Evolutionary conservation across 1,139 yeast genomes (phyloP), one percentile per base, ranked within the genome.

Genomic region (Zhuliangozyma blackwelliae): DNA sequence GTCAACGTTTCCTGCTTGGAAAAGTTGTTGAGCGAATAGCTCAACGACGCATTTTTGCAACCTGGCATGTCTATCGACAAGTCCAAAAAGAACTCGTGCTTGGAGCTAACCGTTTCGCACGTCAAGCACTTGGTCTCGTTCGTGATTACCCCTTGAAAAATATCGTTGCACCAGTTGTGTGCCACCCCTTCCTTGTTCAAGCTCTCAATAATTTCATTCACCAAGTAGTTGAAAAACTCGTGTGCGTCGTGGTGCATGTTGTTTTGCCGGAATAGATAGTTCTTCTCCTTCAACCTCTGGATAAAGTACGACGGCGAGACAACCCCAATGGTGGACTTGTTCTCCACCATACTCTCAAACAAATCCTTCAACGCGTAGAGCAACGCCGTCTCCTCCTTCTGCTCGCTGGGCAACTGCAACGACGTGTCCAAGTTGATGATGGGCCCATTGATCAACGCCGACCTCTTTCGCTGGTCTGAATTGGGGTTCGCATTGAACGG

Each of bases 161-260:
- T 64, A 23, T 78, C 76, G 38, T 79, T 83, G 40, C 92, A 74
- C 76, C 84, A 76, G 47, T 73, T 72, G 23, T 63, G 50, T 7
- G 57, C 57, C 21, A 47, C 39, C 10, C 61, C 65, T 38, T 57
- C 75, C 43, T 51, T 55, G 39, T 77, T 79, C 25, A 86, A 60
- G 27, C 76, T 71, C 47, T 92, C 98, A 40, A 89, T 79, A 25
- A 87, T 77, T 46, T 82, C 86, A 59, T 92, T 92, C 37, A 92
- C 69, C 47, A 90, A 60, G 52, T 87, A 90, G 57, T 90, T 90
- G 55, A 89, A 74, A 58, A 92, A 92, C 58, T 92, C 98, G 60
- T 92, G 98, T 3, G 98, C 97, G 66, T 92, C 98, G 55, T 92
- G 98, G 58, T 92, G 98, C 96, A 90, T 89, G 43, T 70, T 70